Base-by-base conservation (phyloP, 2,329 filamentous ascomycete genomes). In the Geosmithia flava region DNA sequence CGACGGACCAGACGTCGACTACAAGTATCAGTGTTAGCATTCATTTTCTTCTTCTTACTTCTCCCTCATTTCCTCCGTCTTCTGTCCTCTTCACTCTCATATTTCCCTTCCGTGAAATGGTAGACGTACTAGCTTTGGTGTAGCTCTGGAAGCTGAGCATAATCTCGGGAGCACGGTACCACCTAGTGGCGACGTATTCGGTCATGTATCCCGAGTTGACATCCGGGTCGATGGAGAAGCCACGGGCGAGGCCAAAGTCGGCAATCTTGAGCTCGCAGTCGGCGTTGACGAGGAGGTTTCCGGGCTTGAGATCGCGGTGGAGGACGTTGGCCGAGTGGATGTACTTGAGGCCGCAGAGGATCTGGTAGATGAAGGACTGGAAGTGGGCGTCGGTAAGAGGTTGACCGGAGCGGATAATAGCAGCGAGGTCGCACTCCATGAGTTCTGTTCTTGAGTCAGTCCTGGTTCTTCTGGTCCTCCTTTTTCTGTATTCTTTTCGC, bases 111-210 rank as follows among this genome's bases (percentile, higher is more conserved):
- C 8, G 4, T 27, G 23, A 27, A 4, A 4, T 13, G 33, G 33
- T 11, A 16, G 8, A 91, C 90, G 49, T 81, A 97, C 93, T 98
- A 57, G 93, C 93, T 88, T 98, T 98, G 60, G 93, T 98, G 69
- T 98, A 98, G 72, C 89, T 96, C 69, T 97, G 91, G 80, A 98
- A 98, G 73, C 89, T 96, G 67, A 98, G 73, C 93, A 98, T 98
- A 58, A 98, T 98, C 68, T 98, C 93, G 5, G 93, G 93, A 3
- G 93, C 93, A 69, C 77, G 75, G 60, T 81, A 98, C 93, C 93
- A 98, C 71, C 93, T 80, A 47, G 93, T 98, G 46, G 93, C 93
- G 49, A 98, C 93, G 61, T 98, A 98, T 69, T 98, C 93, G 11
- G 93, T 98, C 93, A 98, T 97, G 69, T 97, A 98, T 20, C 93